Evolutionary conservation across 495 filamentous ascomycete genomes (phyloP).

Genomic region (Lentithecium fluviatile): DNA sequence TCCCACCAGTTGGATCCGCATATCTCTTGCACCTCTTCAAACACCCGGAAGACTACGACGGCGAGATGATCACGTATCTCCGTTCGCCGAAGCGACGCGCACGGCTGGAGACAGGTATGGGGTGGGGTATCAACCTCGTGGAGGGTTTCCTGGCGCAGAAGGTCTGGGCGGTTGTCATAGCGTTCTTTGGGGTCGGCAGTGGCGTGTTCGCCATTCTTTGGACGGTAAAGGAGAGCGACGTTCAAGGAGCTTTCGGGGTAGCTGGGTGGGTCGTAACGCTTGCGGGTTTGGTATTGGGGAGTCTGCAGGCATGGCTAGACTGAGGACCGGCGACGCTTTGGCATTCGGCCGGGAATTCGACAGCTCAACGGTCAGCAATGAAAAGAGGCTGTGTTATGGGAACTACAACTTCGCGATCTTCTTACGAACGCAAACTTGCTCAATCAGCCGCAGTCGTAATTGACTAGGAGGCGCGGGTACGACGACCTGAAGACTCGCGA

Average conservation of each 20-base stretch:
- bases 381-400: too few species aligned
- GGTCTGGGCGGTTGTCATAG: conserved; percentile 40
- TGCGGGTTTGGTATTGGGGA: conserved; percentile 38
- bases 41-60: conserved; percentile 45
- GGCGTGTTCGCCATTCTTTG: conserved; percentile 43
- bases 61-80: conserved; percentile 38
- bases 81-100: conserved; percentile 37
- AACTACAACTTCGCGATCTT: too few species aligned
- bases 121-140: conserved; percentile 48
- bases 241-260: conserved; percentile 49
- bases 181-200: conserved; percentile 40
- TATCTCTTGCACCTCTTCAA: conserved; percentile 45
- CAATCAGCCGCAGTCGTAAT: too few species aligned
- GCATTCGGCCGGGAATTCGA: too few species aligned
- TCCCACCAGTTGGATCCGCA: conserved; percentile 43
- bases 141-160: conserved; percentile 44
- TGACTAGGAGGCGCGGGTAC: too few species aligned
- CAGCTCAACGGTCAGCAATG: too few species aligned
- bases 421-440: too few species aligned
- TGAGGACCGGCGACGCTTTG: conserved; percentile 8
- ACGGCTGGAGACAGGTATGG: conserved; percentile 37
- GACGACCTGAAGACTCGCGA: too few species aligned
- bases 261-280: conserved; percentile 42
- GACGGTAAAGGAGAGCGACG: conserved; percentile 37
- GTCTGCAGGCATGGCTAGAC: conserved; percentile 39